A percentile compares a stretch with the other conserved stretches of the same genome.
phyloP scores from a whole-genome alignment of 192 early-diverging fungal species.

The Rhizoclosmatium sp. region DNA sequence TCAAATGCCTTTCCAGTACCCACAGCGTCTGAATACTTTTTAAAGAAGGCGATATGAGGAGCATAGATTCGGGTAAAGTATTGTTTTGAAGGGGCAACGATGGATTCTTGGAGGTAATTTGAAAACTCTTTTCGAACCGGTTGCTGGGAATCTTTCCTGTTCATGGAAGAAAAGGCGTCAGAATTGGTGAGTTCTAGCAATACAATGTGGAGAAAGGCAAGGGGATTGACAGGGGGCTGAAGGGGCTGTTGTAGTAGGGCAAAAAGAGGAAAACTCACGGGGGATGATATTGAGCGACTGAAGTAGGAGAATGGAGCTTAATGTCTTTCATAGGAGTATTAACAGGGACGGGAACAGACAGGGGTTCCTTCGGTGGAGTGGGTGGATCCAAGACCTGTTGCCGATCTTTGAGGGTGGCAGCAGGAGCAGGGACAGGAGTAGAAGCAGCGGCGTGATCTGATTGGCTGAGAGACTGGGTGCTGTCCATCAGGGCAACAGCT shows the following conservation, averaged over 20 bases:
- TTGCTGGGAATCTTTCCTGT: not conserved
- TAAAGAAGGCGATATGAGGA: not conserved
- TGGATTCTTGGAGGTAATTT: not conserved
- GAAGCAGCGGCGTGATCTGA: not conserved
- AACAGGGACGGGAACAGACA: not conserved
- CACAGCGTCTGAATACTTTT: not conserved
- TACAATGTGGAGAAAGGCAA: not conserved
- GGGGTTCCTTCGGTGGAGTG: not conserved
- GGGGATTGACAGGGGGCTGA: not conserved
- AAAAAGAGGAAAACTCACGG: not conserved
- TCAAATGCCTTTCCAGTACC: not conserved
- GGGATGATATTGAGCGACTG: not conserved
- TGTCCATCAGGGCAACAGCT: slow-evolving; percentile 6
- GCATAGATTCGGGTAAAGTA: slow-evolving; percentile 14
- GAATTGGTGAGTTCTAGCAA: no score
- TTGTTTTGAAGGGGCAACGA: not conserved
- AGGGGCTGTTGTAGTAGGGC: no score
- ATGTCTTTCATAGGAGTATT: not conserved
- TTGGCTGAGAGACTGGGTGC: not conserved
- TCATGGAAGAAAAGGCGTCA: not conserved
- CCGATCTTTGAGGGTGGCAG: not conserved
- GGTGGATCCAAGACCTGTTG: not conserved
- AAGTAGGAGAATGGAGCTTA: not conserved
- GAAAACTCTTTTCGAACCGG: not conserved
- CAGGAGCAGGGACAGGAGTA: not conserved